phyloP scores from a whole-genome alignment of 768 basidiomycete genomes.

The Leucogyrophana mollusca region DNA sequence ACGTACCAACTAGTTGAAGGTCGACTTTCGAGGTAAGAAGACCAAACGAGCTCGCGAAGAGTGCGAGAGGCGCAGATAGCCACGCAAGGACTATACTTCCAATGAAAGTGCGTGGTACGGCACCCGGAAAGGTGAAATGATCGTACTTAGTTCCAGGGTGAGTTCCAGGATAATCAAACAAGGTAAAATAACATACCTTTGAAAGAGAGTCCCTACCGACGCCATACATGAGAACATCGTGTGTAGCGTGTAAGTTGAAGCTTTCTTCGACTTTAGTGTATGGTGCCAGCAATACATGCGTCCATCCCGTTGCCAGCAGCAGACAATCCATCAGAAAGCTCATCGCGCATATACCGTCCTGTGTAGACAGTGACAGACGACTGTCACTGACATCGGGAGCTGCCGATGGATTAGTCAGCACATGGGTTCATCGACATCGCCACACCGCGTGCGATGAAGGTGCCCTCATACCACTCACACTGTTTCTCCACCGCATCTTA shows the following conservation, averaged over 20 bases:
- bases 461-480: too few relatives aligned
- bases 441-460: too few relatives aligned
- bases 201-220: constrained; percentile 34
- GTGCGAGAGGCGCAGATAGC: constrained; percentile 48
- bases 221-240: constrained; percentile 86
- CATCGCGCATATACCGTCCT: too few relatives aligned
- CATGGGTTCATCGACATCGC: too few relatives aligned
- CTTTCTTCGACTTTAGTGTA: constrained; percentile 98
- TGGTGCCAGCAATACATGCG: constrained; percentile 76
- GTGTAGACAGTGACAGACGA: too few relatives aligned
- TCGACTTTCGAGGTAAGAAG: constrained; percentile 56
- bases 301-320: constrained; percentile 51
- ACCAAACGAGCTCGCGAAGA: constrained; percentile 39
- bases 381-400: too few relatives aligned
- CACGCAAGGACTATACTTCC: constrained; percentile 72
- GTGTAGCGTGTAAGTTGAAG: constrained; percentile 89
- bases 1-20: constrained; percentile 69
- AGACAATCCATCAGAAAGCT: too few relatives aligned
- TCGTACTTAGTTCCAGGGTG: constrained; percentile 64
- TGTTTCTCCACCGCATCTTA: too few relatives aligned
- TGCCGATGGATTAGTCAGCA: too few relatives aligned
- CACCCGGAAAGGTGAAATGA: constrained; percentile 84
- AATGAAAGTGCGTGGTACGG: constrained; percentile 85
- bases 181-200: constrained; percentile 51
- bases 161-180: constrained; percentile 2